Conservation (phyloP, 441 rosid species). For the Adansonia grandidieri region DNA sequence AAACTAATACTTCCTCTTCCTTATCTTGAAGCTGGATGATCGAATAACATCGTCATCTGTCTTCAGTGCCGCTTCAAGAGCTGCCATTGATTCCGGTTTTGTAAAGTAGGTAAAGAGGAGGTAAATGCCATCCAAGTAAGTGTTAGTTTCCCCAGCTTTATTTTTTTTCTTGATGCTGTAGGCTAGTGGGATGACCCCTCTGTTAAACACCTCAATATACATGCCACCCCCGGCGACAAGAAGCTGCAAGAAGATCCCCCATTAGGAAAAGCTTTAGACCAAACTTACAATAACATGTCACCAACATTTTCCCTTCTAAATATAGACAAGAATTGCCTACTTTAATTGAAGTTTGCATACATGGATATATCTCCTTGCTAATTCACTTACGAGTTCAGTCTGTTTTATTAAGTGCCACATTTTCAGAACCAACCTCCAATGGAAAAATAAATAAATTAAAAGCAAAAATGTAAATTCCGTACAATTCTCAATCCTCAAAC, state of each 20-base stretch:
- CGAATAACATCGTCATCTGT: slow-evolving; percentile 76
- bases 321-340: background rate
- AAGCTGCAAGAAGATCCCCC: slow-evolving; percentile 48
- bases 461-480: background rate
- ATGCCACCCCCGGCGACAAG: slow-evolving; percentile 97
- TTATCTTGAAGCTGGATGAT: slow-evolving; percentile 67
- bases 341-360: background rate
- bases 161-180: slow-evolving; percentile 83
- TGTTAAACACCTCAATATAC: slow-evolving; percentile 92
- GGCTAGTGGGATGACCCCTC: slow-evolving; percentile 90
- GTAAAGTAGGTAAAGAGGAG: slow-evolving; percentile 92
- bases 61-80: slow-evolving; percentile 52
- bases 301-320: background rate
- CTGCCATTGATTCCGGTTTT: slow-evolving; percentile 68
- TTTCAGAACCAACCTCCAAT: background rate
- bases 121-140: slow-evolving; percentile 88
- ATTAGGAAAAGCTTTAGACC: slow-evolving; percentile 13
- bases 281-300: background rate
- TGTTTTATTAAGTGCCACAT: background rate
- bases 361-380: background rate
- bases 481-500: slow-evolving; percentile 3
- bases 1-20: slow-evolving; percentile 64
- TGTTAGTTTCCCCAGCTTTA: slow-evolving; percentile 84
- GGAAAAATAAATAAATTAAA: background rate
- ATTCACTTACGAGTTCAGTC: background rate